Conservation (phyloP, 1,284 basidiomycete genomes). For the Puccinia novopanici region DNA sequence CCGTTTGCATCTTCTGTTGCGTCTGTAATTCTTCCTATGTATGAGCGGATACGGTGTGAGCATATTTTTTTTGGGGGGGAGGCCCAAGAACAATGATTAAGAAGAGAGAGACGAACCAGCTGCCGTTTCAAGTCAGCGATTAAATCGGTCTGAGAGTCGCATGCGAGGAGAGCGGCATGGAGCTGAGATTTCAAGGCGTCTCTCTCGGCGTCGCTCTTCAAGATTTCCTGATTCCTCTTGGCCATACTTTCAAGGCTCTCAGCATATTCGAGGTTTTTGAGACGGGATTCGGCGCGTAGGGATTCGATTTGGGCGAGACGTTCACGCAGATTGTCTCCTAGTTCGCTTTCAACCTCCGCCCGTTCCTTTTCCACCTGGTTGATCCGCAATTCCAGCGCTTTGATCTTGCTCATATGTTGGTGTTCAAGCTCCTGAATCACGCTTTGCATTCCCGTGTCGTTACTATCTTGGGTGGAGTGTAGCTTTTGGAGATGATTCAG, state of each 20-base stretch:
- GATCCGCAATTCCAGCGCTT: conserved; percentile 9
- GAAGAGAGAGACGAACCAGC: conserved; percentile 21
- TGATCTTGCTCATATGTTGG: conserved; percentile 2
- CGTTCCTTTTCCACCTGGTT: conserved; percentile 46
- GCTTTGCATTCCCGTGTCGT: conserved; percentile 1
- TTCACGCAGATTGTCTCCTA: conserved; percentile 26
- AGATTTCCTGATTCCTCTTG: conserved; percentile 40
- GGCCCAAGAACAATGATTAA: neutral
- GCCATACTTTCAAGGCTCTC: conserved; percentile 43
- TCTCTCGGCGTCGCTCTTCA: conserved; percentile 7
- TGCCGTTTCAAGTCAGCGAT: conserved; percentile 11
- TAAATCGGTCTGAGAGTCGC: conserved; percentile 1
- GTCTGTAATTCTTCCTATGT: conserved; percentile 13
- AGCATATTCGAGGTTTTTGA: conserved; percentile 40
- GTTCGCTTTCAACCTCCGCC: conserved; percentile 30
- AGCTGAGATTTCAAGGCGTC: conserved; percentile 30
- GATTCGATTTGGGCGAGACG: conserved; percentile 32
- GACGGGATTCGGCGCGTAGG: conserved; percentile 1
- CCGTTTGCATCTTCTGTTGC: neutral
- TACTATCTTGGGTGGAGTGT: neutral
- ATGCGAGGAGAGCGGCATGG: neutral
- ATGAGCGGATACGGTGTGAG: neutral
- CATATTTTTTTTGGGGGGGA: too few relatives aligned
- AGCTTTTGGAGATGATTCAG: conserved; percentile 16
- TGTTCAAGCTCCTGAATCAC: conserved; percentile 20